Base-by-base conservation (phyloP, 305 asterid species). In the Fraxinus ornus region DNA sequence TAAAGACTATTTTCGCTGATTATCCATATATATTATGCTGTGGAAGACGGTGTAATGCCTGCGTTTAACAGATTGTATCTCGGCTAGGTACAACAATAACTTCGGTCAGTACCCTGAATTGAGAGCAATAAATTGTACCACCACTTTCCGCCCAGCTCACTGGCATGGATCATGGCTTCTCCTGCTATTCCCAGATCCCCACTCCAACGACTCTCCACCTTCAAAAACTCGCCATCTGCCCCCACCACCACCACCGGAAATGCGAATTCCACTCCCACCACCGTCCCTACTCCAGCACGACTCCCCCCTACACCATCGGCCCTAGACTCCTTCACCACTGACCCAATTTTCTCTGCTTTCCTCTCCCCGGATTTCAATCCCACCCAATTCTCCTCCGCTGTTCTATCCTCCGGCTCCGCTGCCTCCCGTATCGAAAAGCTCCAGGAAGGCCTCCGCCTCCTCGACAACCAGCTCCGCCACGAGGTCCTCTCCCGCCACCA, bases 331-430 rank as follows among this genome's bases (percentile, higher is more conserved):
- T 91, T 93, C 91, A 83, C 97, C 44, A 85, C 95, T 37, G 98
- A 95, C 82, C 97, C 97, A 66, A 92, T 95, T 32, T 89, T 93
- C 86, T 91, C 95, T 76, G 86, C 98, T 12, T 95, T 95, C 84
- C 98, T 95, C 81, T 93, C 95, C 47, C 83, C 95, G 0, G 92
- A 90, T 79, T 95, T 95, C 89, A 86, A 90, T 71, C 94, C 98
- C 77, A 89, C 98, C 3, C 91, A 90, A n/a, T 95, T 95, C 91
- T 94, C 98, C 86, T 92, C 98, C 83, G 90, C 97, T 82, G 97
- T 97, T 57, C 98, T 95, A 74, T 93, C 95, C 79, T 91, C 98
- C 79, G 97, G 97, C 80, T 95, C 97, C 79, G 94, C 94, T 80
- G 97, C 98, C 77, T 93, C 98, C 24, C 86, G 97, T 37, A 92